Base-by-base conservation (phyloP, 1,284 basidiomycete genomes). In the Trametes versicolor region DNA sequence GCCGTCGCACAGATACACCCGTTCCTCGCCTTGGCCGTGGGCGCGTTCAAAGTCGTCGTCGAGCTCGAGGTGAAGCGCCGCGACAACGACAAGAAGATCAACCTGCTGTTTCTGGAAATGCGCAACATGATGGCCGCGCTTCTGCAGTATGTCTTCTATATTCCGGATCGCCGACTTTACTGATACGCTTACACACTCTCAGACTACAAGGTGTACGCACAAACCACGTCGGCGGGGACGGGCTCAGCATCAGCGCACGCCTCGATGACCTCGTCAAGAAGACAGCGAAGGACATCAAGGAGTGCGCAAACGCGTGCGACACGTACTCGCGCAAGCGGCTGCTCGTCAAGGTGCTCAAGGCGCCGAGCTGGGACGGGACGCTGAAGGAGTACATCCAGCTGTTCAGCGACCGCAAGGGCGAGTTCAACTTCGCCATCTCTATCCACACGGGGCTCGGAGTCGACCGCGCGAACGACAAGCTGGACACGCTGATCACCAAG, bases 81-180 rank as follows among this genome's bases (percentile, higher is more conserved):
- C 17, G 78, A 81, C 12, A 85, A 84, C 58, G 80, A 84, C 60
- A 74, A 74, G 58, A 82, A 81, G 55, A 76, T 84, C 6, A 54
- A 77, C 1, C 72, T 77, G 0, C 71, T 85, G 9, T 80, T 80
- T 55, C 65, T 79, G 13, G 76, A 81, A 67, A 85, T 85, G 81
- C 78, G 79, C 63, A 78, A 81, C 47, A 80, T 82, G 78, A 81
- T 84, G 77, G 69, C 67, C 9, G 74, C 77, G 0, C 74, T 85
- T 34, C 74, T 82, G n/a, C 76, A 80, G 83, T 83, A 60, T n/a
- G 62, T 74, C 2, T 4, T n/a, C 10, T 27, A 2, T 17, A 71
- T 4, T 39, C 41, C 1, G 78, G 72, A 13, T 2, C 37, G 59
- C 37, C 53, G 74, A 19, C n/a, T n/a, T 43, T 21, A 50, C 17